Evolutionary conservation across 495 filamentous ascomycete genomes (phyloP), one percentile per base, ranked within the genome.

Genomic region (Penicillium steckii): DNA sequence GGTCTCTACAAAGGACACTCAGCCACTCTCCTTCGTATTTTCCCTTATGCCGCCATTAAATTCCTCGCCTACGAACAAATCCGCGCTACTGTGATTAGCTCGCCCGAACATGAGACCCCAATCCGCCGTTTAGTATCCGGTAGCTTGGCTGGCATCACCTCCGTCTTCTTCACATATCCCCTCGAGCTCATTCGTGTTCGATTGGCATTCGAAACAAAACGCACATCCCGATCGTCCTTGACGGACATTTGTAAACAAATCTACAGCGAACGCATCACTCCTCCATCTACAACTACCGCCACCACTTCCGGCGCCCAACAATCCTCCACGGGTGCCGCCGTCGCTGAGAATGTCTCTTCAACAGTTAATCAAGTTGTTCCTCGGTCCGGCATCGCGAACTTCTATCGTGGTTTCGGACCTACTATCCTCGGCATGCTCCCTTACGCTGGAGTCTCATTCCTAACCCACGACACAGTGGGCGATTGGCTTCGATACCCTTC

Each of bases 51-150:
- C 10, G 91, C 87, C 12, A 95, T 97, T 71, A 98, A 97, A 59
- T 98, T 98, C 70, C 79, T 97, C 35, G 91, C 94, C 19, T 98
- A 98, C 69, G 94, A 98, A 70, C 94, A 98, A 65, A 86, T 96
- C 50, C 87, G 94, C 19, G 79, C 84, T 9, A 56, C 85, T 10
- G 50, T 97, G 2, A 97, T 98, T 44, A 76, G 74, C 8, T 74
- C 71, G 4, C 78, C 73, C 26, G 76, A 85, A 12, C 80, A 95
- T 35, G 94, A 98, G 67, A 96, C 92, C 0, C 77, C 85, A 2
- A 62, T 87, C 26, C 86, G 94, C 15, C 82, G 94, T 17, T 78
- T 97, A 29, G 58, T 89, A 17, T 86, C 85, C 21, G 94, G 94
- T 8, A 84, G 84, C 50, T 44, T 95, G 48, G 92, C 95, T 4